These are phyloP conservation scores for Mycena metata DNA, from an alignment of 768 basidiomycete species.

Conservation along the genomic window DNA sequence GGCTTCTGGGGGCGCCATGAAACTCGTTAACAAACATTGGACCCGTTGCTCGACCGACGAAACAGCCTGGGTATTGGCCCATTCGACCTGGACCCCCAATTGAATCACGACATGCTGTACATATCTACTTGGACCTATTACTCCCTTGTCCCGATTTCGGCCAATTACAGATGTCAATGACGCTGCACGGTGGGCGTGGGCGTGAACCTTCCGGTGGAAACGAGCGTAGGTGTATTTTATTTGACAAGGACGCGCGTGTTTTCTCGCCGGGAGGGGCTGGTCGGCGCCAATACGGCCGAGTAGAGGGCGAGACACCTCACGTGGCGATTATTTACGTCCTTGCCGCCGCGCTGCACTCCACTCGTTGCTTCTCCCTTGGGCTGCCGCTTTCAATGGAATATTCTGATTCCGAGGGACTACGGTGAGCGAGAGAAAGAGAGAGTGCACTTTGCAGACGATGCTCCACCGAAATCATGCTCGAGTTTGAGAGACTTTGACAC, in stretches of 20 bases:
- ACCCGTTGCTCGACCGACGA: not conserved
- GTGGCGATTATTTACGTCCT: slow-evolving; percentile 30
- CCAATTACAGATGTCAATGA: slow-evolving; percentile 11
- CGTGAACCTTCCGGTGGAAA: slow-evolving; percentile 23
- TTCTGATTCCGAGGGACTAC: not conserved
- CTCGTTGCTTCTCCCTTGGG: slow-evolving; percentile 28
- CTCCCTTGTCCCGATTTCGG: not conserved
- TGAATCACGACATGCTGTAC: not conserved
- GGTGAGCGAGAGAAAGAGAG: not conserved
- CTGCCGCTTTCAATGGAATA: slow-evolving; percentile 1
- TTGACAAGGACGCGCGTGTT: slow-evolving; percentile 9
- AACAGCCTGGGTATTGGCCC: slow-evolving; percentile 8
- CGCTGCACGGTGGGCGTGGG: slow-evolving; percentile 25
- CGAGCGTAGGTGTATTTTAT: slow-evolving; percentile 17
- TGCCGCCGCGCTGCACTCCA: slow-evolving; percentile 18
- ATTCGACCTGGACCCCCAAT: not conserved
- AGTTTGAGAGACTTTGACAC: slow-evolving; percentile 3
- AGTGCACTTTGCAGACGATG: not conserved
- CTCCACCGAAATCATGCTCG: not conserved
- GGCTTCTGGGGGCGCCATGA: not conserved
- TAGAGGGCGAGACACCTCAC: slow-evolving; percentile 17
- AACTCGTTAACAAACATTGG: slow-evolving; percentile 4
- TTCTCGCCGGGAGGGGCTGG: not conserved
- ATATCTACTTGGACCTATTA: not conserved
- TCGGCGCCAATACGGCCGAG: slow-evolving; percentile 22